Base-by-base conservation (phyloP, 2,329 filamentous ascomycete species). In the Ilyonectria robusta region DNA sequence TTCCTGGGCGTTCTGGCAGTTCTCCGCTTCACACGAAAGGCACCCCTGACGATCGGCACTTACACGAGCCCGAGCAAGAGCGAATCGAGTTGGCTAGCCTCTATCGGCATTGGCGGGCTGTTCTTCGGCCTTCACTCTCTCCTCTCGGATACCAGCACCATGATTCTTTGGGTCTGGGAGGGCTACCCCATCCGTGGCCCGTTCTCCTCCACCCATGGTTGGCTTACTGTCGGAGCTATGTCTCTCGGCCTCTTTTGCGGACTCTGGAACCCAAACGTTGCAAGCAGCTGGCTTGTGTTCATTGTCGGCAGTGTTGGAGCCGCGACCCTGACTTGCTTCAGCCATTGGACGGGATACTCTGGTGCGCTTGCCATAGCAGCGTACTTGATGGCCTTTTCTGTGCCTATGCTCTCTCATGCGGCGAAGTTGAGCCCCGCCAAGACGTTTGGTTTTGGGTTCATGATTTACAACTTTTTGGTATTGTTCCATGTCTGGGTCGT, bases 401-500 rank as follows among this genome's bases (percentile, higher is more conserved):
- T 94, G 0, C 89, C 92, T 0, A 81, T 99, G 47, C 89, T 99
- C 67, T 85, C 86, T 15, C 92, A 92, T 59, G 94, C 94, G 29
- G 88, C 93, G 29, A 91, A 91, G 76, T 92, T 93, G 78, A 92
- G 86, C 58, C 94, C 94, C 1, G 93, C 91, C 6, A 86, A 87
- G 29, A 94, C 93, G 0, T 99, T 99, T 78, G 96, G 95, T 3
- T 79, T 97, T 15, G 95, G 93, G 4, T 98, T 97, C 83, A 83
- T 98, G 59, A 81, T 97, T 55, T 99, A 98, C 85, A 97, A 98
- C 81, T 87, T 98, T 75, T 84, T 98, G 83, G 92, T 98, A 5
- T 88, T 99, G n/a, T 97, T 97, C 85, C 95, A 98, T 78, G 94
- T 98, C 62, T 99, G 96, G 96, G 93, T 98, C 40, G 96, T 99